Evolutionary conservation across 441 rosid genomes (phyloP), one percentile per base, ranked within the genome.

Genomic region (Biscutella laevigata): DNA sequence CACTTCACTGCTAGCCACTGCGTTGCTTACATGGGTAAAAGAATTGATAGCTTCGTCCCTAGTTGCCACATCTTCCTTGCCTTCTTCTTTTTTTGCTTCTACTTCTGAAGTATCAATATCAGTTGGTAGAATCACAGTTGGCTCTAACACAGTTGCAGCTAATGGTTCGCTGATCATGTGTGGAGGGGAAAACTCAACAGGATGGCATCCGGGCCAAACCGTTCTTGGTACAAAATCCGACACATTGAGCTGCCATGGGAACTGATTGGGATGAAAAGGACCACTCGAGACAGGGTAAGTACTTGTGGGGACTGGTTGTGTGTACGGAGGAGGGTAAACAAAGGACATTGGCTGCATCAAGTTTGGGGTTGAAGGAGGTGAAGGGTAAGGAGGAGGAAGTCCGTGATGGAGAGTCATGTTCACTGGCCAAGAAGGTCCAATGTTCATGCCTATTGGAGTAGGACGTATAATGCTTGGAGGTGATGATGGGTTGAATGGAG

Each of bases 361-460:
- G 74, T 77, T 94, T 67, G 94, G 94, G 47, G 94, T 88, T 67
- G 84, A 72, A 53, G 96, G 96, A 59, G 97, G 89, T 64, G 95
- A 88, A 12, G 94, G 88, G 57, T 76, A 94, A 36, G 78, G 75
- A 42, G 80, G 45, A 66, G 77, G 68, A 13, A 87, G 74, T 41
- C 88, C 81, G 52, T 82, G 86, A 69, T 81, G 99, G 57, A 88
- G 84, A 46, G 90, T 64, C 81, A 88, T 76, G 77, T 83, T 94
- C 66, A 83, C 82, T 6, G 84, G 81, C 97, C 99, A 94, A 22
- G 87, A 80, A 55, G 82, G 76, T 48, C 82, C 57, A 68, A 94
- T 74, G 59, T 68, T 94, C 76, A 89, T 69, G 58, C 81, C 53
- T 41, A 70, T 68, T 7, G 91, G 82, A 12, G 81, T 56, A 76